Evolutionary conservation across 2,329 filamentous ascomycete species (phyloP), one percentile per base, ranked within the genome.

Genomic region (Diplodia sapinea): DNA sequence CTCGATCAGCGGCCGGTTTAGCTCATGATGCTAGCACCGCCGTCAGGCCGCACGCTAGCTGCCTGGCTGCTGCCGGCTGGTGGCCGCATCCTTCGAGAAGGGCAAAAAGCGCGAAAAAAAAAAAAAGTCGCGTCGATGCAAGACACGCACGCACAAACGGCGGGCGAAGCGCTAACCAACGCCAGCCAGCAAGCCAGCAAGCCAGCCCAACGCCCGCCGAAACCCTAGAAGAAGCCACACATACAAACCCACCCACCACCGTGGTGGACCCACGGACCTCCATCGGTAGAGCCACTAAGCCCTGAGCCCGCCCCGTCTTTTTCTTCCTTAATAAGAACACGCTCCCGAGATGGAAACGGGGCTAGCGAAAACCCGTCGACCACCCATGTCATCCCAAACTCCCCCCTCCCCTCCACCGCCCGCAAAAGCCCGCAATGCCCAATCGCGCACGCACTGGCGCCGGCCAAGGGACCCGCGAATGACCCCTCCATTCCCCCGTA

Each of bases 321-420:
- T 47, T 47, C 43, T 47, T 47, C 43, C 43, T 47, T 47, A 47
- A 47, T 47, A 47, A 47, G 43, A 47, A 47, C 50, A 5, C 50
- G 31, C 54, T 31, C 33, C 20, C 54, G 54, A 57, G 13, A 47
- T 4, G 7, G 43, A 47, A 47, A 47, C 43, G 43, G n/a, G 43
- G 43, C 43, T 47, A 47, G 36, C 11, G 3, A 12, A 11, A 8
- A 36, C 8, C 43, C 43, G 8, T 47, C 17, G 4, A 47, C 43
- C 43, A 47, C 43, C 43, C 43, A 47, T 47, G 43, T 47, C 43
- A 20, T 47, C 31, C 31, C 31, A 33, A 43, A 23, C 23, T n/a
- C 23, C 23, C 23, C 23, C 23, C 23, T 15, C 13, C 38, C 38
- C 38, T 17, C 40, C 40, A 43, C 40, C 43, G 38, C 15, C 38